These are phyloP conservation scores for Laguncularia racemosa DNA, from an alignment of 345 rosid genomes.

Conservation along the genomic window DNA sequence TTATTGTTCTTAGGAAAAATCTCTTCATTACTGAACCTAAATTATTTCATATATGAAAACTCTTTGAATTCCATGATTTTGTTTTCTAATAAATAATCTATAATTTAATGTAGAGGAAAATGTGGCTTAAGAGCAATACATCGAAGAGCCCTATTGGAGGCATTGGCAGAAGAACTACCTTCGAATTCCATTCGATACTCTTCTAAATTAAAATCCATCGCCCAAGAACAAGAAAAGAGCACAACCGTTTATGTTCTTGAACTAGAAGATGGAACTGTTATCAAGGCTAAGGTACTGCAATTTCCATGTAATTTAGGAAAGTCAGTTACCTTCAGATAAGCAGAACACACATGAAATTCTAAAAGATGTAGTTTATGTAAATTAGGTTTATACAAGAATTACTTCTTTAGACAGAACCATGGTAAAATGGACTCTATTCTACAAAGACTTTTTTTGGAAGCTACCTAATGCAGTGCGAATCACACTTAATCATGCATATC, in stretches of 20 bases:
- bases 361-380: background rate
- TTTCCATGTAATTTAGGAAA: background rate
- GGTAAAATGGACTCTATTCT: too few relatives aligned
- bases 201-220: conserved; percentile 16
- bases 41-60: too few relatives aligned
- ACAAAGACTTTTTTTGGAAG: too few relatives aligned
- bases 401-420: too few relatives aligned
- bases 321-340: background rate
- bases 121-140: conserved; percentile 13
- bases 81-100: background rate
- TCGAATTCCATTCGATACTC: conserved; percentile 22
- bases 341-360: background rate
- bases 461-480: too few relatives aligned
- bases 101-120: background rate
- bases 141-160: conserved; percentile 20
- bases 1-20: background rate
- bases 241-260: conserved; percentile 6
- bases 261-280: conserved; percentile 24
- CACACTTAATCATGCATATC: too few relatives aligned
- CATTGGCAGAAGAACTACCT: conserved; percentile 29
- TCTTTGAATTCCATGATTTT: background rate
- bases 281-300: conserved; percentile 23
- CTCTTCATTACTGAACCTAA: too few relatives aligned
- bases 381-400: background rate
- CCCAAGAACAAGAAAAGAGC: conserved; percentile 5